phyloP scores from a whole-genome alignment of 495 filamentous ascomycete species.

The Penicillium psychrofluorescens region DNA sequence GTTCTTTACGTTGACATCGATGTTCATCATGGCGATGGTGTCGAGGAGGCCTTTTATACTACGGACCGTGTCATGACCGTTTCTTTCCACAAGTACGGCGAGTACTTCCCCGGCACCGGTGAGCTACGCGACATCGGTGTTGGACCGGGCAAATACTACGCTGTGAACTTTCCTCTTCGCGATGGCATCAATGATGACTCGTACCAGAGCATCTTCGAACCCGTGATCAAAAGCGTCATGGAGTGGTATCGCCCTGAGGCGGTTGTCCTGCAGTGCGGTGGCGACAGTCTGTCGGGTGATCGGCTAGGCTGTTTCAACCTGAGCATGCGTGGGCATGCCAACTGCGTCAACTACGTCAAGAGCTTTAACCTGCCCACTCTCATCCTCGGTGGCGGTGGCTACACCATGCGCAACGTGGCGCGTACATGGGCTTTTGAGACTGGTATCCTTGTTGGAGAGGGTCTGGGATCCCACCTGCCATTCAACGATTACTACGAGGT shows the following conservation, averaged over 20 bases:
- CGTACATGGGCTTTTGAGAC: slow-evolving; percentile 98
- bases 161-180: slow-evolving; percentile 92
- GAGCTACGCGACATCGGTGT: slow-evolving; percentile 95
- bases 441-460: slow-evolving; percentile 75
- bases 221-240: slow-evolving; percentile 89
- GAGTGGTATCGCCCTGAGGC: slow-evolving; percentile 91
- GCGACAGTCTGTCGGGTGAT: slow-evolving; percentile 91
- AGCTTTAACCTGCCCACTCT: slow-evolving; percentile 85
- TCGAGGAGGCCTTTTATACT: slow-evolving; percentile 96
- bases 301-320: slow-evolving; percentile 96
- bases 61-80: slow-evolving; percentile 98
- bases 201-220: slow-evolving; percentile 94
- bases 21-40: slow-evolving; percentile 96
- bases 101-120: slow-evolving; percentile 97
- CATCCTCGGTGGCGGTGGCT: slow-evolving; percentile 90
- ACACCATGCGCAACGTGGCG: slow-evolving; percentile 98
- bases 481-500: slow-evolving; percentile 98
- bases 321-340: slow-evolving; percentile 95
- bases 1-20: slow-evolving; percentile 98
- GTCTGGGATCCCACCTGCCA: slow-evolving; percentile 74
- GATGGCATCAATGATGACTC: slow-evolving; percentile 91
- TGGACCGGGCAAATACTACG: slow-evolving; percentile 84
- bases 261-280: slow-evolving; percentile 93
- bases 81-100: slow-evolving; percentile 98
- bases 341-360: slow-evolving; percentile 94